Percentiles rank a stretch among this genome's conserved stretches.
Conservation (phyloP, 805 yeast genomes). For the Schwanniomyces yamadae region DNA sequence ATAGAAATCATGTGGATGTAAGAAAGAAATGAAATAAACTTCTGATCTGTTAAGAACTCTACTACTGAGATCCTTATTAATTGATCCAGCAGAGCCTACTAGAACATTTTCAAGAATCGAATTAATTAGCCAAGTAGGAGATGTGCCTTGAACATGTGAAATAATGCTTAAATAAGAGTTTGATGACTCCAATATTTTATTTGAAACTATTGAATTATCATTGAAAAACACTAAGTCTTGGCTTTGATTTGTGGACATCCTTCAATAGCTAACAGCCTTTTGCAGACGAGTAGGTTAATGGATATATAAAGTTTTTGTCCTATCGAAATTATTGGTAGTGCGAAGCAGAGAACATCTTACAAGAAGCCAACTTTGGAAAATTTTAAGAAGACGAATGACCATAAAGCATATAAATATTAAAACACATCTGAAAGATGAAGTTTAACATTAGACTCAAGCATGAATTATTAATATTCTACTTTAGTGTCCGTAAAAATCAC, state of each 20-base stretch:
- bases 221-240: conserved; percentile 58
- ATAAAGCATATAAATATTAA: not conserved
- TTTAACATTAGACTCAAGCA: too few relatives aligned
- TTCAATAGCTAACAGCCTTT: too few relatives aligned
- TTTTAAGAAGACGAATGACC: not conserved
- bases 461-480: too few relatives aligned
- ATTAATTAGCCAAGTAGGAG: conserved; percentile 62
- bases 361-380: not conserved
- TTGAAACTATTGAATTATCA: conserved; percentile 48
- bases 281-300: too few relatives aligned
- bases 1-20: conserved; percentile 31
- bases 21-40: conserved; percentile 37
- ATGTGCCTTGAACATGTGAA: conserved; percentile 47
- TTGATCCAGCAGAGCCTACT: conserved; percentile 47
- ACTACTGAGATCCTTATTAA: conserved; percentile 26
- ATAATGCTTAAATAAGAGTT: conserved; percentile 23
- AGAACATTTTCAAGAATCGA: conserved; percentile 53
- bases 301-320: too few relatives aligned
- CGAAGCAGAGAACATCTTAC: too few relatives aligned
- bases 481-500: too few relatives aligned
- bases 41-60: conserved; percentile 22
- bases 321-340: too few relatives aligned
- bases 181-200: conserved; percentile 16
- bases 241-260: conserved; percentile 34
- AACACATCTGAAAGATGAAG: not conserved